Evolutionary conservation across 2,329 filamentous ascomycete genomes (phyloP).

Genomic region (Sporothrix pallida): DNA sequence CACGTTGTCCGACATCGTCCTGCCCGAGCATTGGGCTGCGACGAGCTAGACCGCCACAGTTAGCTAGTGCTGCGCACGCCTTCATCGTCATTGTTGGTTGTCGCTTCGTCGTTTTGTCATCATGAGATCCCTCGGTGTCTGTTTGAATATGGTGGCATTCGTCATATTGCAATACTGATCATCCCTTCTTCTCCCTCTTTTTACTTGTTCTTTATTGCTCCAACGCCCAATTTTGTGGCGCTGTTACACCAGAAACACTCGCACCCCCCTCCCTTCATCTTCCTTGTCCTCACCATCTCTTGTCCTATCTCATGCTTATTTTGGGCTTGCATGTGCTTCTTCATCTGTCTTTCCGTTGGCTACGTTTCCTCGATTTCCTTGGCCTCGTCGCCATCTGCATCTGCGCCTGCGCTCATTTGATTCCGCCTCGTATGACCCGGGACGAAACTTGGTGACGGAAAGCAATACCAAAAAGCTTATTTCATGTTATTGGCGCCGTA

Average conservation of each 20-base stretch:
- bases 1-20: constrained; percentile 21
- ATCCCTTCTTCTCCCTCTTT: background rate
- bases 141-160: background rate
- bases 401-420: background rate
- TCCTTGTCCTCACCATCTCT: background rate
- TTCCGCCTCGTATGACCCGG: constrained; percentile 18
- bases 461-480: constrained; percentile 18
- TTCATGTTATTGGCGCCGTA: constrained; percentile 9
- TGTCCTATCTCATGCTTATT: constrained; percentile 20
- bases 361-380: constrained; percentile 9
- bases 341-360: background rate
- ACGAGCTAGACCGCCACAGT: background rate
- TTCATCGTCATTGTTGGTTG: background rate
- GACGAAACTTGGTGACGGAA: constrained; percentile 2
- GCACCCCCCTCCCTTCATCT: background rate
- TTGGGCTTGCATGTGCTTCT: constrained; percentile 16
- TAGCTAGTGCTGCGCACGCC: constrained; percentile 20
- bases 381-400: background rate
- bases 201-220: background rate
- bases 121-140: background rate
- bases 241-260: constrained; percentile 26
- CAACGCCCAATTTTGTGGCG: constrained; percentile 26
- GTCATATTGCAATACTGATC: background rate
- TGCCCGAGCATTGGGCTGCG: constrained; percentile 4
- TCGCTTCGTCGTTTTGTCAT: background rate